These are phyloP conservation scores for Acephala macrosclerotiorum DNA, from an alignment of 2,329 filamentous ascomycete species.

Conservation along the genomic window DNA sequence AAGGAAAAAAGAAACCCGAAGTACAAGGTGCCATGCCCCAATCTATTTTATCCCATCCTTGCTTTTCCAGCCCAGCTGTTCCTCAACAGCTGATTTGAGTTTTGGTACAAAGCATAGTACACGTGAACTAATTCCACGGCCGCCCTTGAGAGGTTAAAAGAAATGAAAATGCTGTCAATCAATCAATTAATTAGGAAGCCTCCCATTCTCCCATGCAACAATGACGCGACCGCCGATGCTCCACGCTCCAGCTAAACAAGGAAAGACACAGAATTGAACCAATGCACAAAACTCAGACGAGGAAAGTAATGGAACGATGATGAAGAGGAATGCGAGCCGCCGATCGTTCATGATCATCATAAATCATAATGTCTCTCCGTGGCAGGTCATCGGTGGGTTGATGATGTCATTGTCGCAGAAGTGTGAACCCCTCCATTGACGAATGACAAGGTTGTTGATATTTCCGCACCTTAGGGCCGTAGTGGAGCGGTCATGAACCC, in stretches of 20 bases:
- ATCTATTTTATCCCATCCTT: slow-evolving; percentile 6
- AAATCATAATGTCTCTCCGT: neutral
- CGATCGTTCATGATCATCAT: neutral
- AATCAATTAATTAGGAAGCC: neutral
- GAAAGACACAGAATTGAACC: neutral
- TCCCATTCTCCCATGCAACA: neutral
- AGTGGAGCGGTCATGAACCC: neutral
- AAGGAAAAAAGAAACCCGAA: neutral
- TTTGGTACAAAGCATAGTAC: slow-evolving; percentile 10
- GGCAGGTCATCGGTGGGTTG: neutral
- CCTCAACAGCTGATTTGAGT: neutral
- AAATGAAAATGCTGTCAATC: neutral
- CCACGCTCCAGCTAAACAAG: slow-evolving; percentile 15
- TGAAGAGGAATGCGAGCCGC: neutral
- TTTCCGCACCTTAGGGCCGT: neutral
- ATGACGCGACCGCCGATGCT: slow-evolving; percentile 4
- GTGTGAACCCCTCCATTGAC: neutral
- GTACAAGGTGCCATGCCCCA: neutral
- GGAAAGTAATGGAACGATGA: slow-evolving; percentile 8
- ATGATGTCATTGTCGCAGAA: slow-evolving; percentile 4
- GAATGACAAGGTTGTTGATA: neutral
- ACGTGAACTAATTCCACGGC: neutral
- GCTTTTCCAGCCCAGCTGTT: slow-evolving; percentile 9
- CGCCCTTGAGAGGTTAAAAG: neutral
- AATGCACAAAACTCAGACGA: neutral